These are phyloP conservation scores for Mediolabrus comicus DNA, from an alignment of 108 stramenopile species.

Conservation along the genomic window DNA sequence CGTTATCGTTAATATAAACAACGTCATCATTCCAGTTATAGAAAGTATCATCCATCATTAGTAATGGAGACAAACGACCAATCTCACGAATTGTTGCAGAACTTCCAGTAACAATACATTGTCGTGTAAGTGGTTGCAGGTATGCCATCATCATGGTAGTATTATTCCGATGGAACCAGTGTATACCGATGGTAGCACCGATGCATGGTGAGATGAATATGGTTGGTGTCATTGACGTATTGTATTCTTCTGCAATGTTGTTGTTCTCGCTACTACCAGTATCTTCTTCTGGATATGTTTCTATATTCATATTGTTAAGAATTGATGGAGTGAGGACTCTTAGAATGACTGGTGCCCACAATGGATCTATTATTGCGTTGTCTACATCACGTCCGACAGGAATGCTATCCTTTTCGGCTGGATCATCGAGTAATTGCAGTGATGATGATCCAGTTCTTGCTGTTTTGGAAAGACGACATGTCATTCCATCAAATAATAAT, in stretches of 20 bases:
- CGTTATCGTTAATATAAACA: background rate
- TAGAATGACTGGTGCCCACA: background rate
- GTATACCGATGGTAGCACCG: constrained; percentile 40
- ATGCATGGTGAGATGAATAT: constrained; percentile 36
- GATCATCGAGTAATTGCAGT: no score
- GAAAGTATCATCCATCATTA: background rate
- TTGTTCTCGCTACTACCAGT: no score
- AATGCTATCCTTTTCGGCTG: no score
- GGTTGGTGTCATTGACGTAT: background rate
- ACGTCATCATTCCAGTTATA: background rate
- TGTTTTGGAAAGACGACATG: background rate
- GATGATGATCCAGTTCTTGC: no score
- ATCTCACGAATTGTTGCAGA: constrained; percentile 35
- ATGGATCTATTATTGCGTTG: background rate
- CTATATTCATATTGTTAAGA: no score
- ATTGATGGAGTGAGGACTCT: no score
- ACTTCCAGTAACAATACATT: constrained; percentile 4
- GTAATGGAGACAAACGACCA: constrained; percentile 22
- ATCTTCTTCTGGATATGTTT: no score
- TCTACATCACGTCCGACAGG: background rate
- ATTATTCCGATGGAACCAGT: constrained; percentile 14
- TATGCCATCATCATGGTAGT: background rate
- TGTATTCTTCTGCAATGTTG: no score
- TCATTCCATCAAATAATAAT: background rate
- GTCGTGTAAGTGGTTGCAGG: background rate